A percentile compares a stretch with the other conserved stretches of the same genome.
Conservation (phyloP, 2,329 filamentous ascomycete species). For the Pyrenophora tritici-repentis region DNA sequence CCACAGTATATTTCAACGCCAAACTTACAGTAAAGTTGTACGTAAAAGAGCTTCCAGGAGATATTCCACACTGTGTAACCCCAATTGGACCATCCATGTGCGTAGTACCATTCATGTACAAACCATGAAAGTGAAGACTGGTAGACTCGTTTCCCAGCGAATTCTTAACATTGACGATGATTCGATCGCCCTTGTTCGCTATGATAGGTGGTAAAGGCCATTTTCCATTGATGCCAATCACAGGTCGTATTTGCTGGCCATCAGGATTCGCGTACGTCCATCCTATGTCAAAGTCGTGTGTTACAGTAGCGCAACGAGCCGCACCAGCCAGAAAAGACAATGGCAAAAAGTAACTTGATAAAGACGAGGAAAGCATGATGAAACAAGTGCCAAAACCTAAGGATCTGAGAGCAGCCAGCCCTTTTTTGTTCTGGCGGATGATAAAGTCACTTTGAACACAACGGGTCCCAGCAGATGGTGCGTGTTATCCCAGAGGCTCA, state of each 20-base stretch:
- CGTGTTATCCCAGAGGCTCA: no score
- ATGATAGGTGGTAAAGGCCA: conserved; percentile 76
- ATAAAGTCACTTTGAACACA: conserved; percentile 1
- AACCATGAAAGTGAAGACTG: conserved; percentile 75
- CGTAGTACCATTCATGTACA: conserved; percentile 77
- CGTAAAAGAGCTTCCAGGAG: conserved; percentile 65
- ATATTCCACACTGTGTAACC: conserved; percentile 63
- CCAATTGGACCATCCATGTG: conserved; percentile 74
- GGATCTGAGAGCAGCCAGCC: conserved; percentile 13
- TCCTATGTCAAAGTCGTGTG: conserved; percentile 58
- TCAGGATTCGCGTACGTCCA: conserved; percentile 63
- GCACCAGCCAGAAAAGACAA: conserved; percentile 32
- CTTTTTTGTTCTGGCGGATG: not conserved
- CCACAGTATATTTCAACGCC: not conserved
- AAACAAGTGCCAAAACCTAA: not conserved
- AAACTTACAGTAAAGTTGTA: conserved; percentile 57
- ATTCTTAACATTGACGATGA: conserved; percentile 73
- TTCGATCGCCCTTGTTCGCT: conserved; percentile 72
- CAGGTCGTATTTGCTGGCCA: conserved; percentile 54
- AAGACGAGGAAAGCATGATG: conserved; percentile 53
- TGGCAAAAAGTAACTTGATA: conserved; percentile 51
- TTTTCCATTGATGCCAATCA: conserved; percentile 73
- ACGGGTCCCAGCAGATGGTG: not conserved
- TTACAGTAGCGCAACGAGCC: conserved; percentile 45
- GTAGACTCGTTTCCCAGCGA: conserved; percentile 67